These are phyloP conservation scores for Ambrosia hybrid DNA, from an alignment of 140 eudicot genomes.

Conservation along the genomic window DNA sequence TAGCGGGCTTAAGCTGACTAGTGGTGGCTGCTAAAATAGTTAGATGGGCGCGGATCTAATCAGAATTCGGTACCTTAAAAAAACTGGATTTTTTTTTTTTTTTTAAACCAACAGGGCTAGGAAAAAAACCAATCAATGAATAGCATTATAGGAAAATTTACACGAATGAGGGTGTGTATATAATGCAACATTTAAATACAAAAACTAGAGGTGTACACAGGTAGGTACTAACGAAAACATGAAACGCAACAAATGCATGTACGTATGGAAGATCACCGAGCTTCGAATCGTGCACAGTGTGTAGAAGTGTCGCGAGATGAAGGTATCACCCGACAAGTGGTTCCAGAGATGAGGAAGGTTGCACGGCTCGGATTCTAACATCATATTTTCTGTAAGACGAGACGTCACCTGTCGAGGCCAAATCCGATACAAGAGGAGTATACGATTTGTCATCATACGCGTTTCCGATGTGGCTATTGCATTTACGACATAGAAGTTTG, in stretches of 20 bases:
- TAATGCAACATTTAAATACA: background rate
- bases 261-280: background rate
- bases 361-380: slow-evolving; percentile 77
- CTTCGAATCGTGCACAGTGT: background rate
- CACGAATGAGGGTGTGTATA: background rate
- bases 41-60: too few relatives aligned
- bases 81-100: too few relatives aligned
- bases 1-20: too few relatives aligned
- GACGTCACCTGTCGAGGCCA: slow-evolving; percentile 40
- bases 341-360: slow-evolving; percentile 57
- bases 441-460: slow-evolving; percentile 53
- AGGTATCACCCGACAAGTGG: slow-evolving; percentile 38
- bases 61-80: too few relatives aligned
- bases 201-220: slow-evolving; percentile 9
- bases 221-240: slow-evolving; percentile 3
- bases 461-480: slow-evolving; percentile 66
- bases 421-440: slow-evolving; percentile 45
- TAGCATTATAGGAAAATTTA: slow-evolving; percentile 13
- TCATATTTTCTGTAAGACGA: slow-evolving; percentile 55
- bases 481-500: slow-evolving; percentile 75
- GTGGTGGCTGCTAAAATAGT: too few relatives aligned
- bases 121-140: background rate
- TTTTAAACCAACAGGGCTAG: too few relatives aligned
- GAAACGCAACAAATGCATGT: slow-evolving; percentile 9
- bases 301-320: background rate